Evolutionary conservation across 2,329 filamentous ascomycete genomes (phyloP).

Genomic region (Clonostachys rhizophaga): DNA sequence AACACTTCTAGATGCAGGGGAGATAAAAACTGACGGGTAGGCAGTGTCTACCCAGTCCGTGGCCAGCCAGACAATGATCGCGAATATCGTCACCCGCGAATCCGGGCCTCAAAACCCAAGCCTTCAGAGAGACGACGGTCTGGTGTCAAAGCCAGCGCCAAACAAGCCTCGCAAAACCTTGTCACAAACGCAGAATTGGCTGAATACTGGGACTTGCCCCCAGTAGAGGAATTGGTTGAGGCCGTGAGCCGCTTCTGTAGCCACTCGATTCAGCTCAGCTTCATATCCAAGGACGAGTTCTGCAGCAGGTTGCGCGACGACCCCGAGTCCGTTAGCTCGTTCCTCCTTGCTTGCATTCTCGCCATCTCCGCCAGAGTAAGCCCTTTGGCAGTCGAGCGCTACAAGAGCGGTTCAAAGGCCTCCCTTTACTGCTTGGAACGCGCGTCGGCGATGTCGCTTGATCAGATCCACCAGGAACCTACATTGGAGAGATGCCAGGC

Average conservation of each 20-base stretch:
- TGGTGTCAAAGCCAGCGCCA: not conserved
- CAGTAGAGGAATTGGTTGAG: constrained; percentile 43
- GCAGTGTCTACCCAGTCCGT: constrained; percentile 45
- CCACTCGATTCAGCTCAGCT: constrained; percentile 56
- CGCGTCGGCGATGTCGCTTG: constrained; percentile 38
- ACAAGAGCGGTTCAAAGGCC: constrained; percentile 45
- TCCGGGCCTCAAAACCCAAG: constrained; percentile 35
- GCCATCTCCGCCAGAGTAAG: constrained; percentile 53
- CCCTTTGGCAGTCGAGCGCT: constrained; percentile 37
- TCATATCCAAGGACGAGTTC: constrained; percentile 50
- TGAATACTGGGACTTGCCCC: constrained; percentile 45
- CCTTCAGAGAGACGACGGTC: constrained; percentile 5
- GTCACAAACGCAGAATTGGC: constrained; percentile 12
- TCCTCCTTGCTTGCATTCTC: constrained; percentile 49
- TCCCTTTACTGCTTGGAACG: constrained; percentile 49
- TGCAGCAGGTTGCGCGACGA: constrained; percentile 39
- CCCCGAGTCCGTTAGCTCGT: constrained; percentile 43
- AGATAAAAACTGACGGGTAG: not conserved
- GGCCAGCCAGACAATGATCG: constrained; percentile 51
- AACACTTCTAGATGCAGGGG: not conserved
- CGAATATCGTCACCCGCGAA: constrained; percentile 49
- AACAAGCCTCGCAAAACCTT: not conserved
- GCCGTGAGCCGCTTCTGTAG: constrained; percentile 46
- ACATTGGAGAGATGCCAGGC: constrained; percentile 52
- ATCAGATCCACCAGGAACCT: constrained; percentile 46